phyloP scores from a whole-genome alignment of 1,139 yeast genomes.

The Debaryomyces robertsiae region DNA sequence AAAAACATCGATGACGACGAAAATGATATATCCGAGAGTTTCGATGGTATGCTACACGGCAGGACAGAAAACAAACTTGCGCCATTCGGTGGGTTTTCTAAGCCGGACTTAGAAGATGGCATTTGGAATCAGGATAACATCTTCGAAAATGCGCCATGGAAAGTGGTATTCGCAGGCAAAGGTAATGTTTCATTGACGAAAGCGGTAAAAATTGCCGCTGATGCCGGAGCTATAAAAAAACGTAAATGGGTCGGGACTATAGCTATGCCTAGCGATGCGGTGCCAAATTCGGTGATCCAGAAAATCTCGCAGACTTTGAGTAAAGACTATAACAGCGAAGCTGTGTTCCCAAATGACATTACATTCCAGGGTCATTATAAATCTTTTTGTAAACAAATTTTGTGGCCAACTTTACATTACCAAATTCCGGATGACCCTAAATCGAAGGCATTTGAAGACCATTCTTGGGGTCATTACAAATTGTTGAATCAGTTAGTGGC shows the following conservation, averaged over 20 bases:
- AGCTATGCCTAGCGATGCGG: conserved; percentile 87
- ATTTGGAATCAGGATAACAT: conserved; percentile 51
- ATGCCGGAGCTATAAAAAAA: conserved; percentile 47
- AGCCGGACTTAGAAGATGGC: conserved; percentile 49
- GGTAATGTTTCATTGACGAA: conserved; percentile 91
- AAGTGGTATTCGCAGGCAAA: conserved; percentile 63
- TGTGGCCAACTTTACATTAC: conserved; percentile 97
- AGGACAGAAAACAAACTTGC: conserved; percentile 45
- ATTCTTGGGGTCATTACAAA: conserved; percentile 87
- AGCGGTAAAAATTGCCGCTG: conserved; percentile 70
- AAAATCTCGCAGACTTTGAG: conserved; percentile 50
- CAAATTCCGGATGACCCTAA: conserved; percentile 96
- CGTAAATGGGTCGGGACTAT: conserved; percentile 85
- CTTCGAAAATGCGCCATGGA: conserved; percentile 78
- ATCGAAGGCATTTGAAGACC: conserved; percentile 92
- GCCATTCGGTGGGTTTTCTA: conserved; percentile 78
- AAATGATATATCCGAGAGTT: conserved; percentile 13
- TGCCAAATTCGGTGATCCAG: conserved; percentile 56
- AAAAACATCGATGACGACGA: conserved; percentile 10
- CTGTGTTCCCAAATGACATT: conserved; percentile 74
- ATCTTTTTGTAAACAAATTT: conserved; percentile 86
- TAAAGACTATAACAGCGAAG: conserved; percentile 55
- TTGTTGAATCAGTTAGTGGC: conserved; percentile 79
- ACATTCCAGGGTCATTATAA: conserved; percentile 88
- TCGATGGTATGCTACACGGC: conserved; percentile 35